phyloP scores from a whole-genome alignment of 1,139 yeast species.

The Meyerozyma smithsonii region DNA sequence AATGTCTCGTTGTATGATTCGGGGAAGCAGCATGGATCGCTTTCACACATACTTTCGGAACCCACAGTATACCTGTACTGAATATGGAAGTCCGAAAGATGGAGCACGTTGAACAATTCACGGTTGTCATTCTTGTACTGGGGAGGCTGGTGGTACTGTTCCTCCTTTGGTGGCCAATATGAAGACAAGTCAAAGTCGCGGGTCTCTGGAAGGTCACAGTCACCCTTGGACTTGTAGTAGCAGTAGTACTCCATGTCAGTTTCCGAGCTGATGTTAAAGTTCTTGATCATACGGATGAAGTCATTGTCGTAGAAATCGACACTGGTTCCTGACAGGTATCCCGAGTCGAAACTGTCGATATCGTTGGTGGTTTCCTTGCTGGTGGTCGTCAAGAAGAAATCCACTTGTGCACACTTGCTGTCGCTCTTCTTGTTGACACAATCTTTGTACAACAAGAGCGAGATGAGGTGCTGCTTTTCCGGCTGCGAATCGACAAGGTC shows the following conservation, averaged over 20 bases:
- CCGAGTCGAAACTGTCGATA: slow-evolving; percentile 13
- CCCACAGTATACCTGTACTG: slow-evolving; percentile 54
- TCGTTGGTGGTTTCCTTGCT: slow-evolving; percentile 11
- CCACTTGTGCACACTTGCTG: slow-evolving; percentile 29
- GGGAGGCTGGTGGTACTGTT: slow-evolving; percentile 8
- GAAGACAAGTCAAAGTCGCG: slow-evolving; percentile 7
- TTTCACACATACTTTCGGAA: slow-evolving; percentile 56
- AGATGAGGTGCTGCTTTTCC: slow-evolving; percentile 31
- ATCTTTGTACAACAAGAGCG: slow-evolving; percentile 32
- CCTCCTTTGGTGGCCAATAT: slow-evolving; percentile 12
- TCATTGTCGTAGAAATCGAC: slow-evolving; percentile 38
- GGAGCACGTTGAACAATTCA: slow-evolving; percentile 54
- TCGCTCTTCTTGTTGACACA: slow-evolving; percentile 33
- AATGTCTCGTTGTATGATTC: slow-evolving; percentile 29
- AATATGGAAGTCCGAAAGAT: slow-evolving; percentile 61
- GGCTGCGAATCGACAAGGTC: slow-evolving; percentile 25
- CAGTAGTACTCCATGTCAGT: slow-evolving; percentile 11
- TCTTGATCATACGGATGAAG: slow-evolving; percentile 31
- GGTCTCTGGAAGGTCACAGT: slow-evolving; percentile 11
- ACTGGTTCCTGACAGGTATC: slow-evolving; percentile 23
- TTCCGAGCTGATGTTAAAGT: slow-evolving; percentile 34
- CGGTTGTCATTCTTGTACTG: slow-evolving; percentile 11
- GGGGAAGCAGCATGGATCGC: slow-evolving; percentile 38
- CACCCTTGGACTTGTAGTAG: slow-evolving; percentile 9
- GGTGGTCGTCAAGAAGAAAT: slow-evolving; percentile 37